These are phyloP conservation scores for Stachybotrys elegans DNA, from an alignment of 2,329 filamentous ascomycete species.

Conservation along the genomic window DNA sequence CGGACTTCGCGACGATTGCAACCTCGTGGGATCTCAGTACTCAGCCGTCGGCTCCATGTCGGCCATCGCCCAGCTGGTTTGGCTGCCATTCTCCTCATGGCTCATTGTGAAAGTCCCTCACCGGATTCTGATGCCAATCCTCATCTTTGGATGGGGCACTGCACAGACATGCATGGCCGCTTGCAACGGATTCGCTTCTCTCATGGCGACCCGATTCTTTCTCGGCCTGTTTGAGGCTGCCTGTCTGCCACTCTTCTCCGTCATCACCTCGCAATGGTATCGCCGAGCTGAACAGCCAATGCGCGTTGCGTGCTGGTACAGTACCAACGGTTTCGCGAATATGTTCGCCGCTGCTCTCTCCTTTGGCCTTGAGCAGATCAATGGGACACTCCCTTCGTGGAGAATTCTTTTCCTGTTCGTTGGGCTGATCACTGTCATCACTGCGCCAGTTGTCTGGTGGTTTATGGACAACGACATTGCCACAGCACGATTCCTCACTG, in stretches of 20 bases:
- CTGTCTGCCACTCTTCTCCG: conserved; percentile 40
- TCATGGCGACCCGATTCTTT: conserved; percentile 45
- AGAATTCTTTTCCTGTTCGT: conserved; percentile 56
- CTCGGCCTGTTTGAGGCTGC: conserved; percentile 46
- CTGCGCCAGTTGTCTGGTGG: conserved; percentile 54
- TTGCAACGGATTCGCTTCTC: conserved; percentile 39
- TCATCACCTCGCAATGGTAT: conserved; percentile 45
- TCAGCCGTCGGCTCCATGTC: conserved; percentile 53
- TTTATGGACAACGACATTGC: conserved; percentile 55
- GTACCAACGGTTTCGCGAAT: conserved; percentile 53
- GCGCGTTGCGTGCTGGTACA: conserved; percentile 62
- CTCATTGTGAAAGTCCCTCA: conserved; percentile 58
- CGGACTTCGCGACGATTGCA: conserved; percentile 43
- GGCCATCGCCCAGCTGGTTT: conserved; percentile 54
- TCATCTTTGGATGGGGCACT: conserved; percentile 40
- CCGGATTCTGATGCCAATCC: conserved; percentile 49
- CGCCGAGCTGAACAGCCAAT: conserved; percentile 52
- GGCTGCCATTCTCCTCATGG: conserved; percentile 55
- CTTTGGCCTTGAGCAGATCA: conserved; percentile 52
- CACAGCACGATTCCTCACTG: conserved; percentile 52
- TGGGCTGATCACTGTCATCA: conserved; percentile 54
- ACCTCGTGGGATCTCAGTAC: conserved; percentile 49
- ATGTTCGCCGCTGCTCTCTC: conserved; percentile 52
- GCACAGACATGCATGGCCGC: conserved; percentile 41
- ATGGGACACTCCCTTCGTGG: conserved; percentile 28